These are phyloP conservation scores for Vinca major DNA, from an alignment of 305 asterid species.

Conservation along the genomic window DNA sequence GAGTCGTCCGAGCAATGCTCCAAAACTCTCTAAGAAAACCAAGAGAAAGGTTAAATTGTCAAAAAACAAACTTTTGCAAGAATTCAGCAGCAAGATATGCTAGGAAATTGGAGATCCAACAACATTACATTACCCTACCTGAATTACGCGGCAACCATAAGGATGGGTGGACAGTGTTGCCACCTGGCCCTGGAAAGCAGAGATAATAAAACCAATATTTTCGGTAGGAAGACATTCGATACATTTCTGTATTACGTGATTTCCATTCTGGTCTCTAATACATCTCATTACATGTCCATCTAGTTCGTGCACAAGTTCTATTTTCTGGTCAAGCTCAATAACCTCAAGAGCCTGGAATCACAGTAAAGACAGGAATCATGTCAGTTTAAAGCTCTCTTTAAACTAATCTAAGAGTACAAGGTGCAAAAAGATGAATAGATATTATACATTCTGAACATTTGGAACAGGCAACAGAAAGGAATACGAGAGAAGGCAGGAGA, in stretches of 20 bases:
- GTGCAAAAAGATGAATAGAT: background rate
- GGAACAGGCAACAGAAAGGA: background rate
- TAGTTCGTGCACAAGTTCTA: slow-evolving; percentile 54
- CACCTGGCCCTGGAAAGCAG: slow-evolving; percentile 62
- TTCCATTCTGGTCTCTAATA: slow-evolving; percentile 81
- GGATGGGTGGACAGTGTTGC: slow-evolving; percentile 72
- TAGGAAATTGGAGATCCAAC: background rate
- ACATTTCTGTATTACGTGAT: slow-evolving; percentile 85
- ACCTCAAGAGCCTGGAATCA: slow-evolving; percentile 64
- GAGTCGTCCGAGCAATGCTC: slow-evolving; percentile 67
- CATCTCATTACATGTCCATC: slow-evolving; percentile 74
- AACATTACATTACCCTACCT: slow-evolving; percentile 34
- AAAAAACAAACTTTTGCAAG: background rate
- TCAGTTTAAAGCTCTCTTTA: too few relatives aligned
- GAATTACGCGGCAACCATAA: slow-evolving; percentile 92
- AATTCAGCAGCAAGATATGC: background rate
- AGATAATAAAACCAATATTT: slow-evolving; percentile 50
- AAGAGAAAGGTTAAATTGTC: slow-evolving; percentile 11
- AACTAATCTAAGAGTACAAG: background rate
- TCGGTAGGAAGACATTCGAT: slow-evolving; percentile 63
- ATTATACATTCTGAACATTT: background rate
- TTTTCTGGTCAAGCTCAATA: slow-evolving; percentile 59
- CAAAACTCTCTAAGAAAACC: slow-evolving; percentile 53
- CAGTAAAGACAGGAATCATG: background rate
- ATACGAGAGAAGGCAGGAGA: background rate